phyloP scores from a whole-genome alignment of 2,329 filamentous ascomycete species.

The Phialophora tarda region DNA sequence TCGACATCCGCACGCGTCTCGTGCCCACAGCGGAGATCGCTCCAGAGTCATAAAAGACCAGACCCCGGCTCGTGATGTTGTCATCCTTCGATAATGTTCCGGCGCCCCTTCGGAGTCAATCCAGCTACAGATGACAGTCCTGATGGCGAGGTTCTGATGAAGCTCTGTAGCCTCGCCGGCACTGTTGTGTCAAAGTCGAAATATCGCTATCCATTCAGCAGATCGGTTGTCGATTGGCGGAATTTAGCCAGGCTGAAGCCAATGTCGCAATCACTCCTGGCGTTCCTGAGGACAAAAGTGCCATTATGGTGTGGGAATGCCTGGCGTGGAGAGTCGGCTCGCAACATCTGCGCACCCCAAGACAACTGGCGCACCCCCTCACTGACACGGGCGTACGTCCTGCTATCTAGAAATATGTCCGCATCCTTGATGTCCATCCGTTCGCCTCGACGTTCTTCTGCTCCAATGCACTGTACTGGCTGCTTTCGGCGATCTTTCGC shows the following conservation, averaged over 20 bases:
- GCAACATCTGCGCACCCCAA: neutral
- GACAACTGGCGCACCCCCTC: neutral
- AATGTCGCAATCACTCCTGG: neutral
- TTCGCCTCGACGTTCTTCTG: constrained; percentile 36
- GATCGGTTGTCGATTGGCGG: neutral
- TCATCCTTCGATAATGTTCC: neutral
- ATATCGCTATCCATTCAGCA: neutral
- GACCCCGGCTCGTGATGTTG: constrained; percentile 12
- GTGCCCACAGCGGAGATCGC: constrained; percentile 6
- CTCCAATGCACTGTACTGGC: constrained; percentile 10
- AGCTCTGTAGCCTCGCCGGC: neutral
- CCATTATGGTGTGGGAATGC: constrained; percentile 7
- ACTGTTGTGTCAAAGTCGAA: neutral
- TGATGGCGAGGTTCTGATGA: neutral
- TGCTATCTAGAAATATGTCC: constrained; percentile 30
- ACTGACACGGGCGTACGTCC: neutral
- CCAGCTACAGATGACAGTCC: neutral
- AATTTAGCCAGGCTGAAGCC: constrained; percentile 3
- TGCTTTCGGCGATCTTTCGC: constrained; percentile 29
- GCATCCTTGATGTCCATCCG: constrained; percentile 35
- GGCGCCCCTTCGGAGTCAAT: neutral
- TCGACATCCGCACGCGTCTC: constrained; percentile 12
- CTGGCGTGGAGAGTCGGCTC: constrained; percentile 1
- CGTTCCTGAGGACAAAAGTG: constrained; percentile 11
- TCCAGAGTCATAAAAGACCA: neutral